Base-by-base conservation (phyloP, 495 filamentous ascomycete genomes). In the Evansstolkia leycettana region DNA sequence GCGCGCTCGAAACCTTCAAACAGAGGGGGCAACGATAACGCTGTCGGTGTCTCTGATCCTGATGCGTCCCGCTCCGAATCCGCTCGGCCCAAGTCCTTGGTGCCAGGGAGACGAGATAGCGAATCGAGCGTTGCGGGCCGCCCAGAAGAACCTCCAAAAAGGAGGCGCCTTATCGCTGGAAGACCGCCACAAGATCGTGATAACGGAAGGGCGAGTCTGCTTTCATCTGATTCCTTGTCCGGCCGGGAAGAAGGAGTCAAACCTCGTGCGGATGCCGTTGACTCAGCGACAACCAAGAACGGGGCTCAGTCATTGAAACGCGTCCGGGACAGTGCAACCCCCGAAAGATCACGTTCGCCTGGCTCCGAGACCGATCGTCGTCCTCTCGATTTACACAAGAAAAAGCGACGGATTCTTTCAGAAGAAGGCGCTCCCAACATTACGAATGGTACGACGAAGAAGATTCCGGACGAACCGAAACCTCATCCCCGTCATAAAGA, bases 311-410 rank as follows among this genome's bases (percentile, higher is more conserved):
- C 44, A 26, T 36, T 73, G 31, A 87, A 85, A 47, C 70, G 82
- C 28, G 69, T 74, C 42, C 72, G 81, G 26, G 62, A 65, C 34
- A 84, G 81, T 46, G 68, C 65, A 10, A 82, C 78, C 3, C 81
- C 82, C 2, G 76, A 81, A 31, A 64, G 74, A 38, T 70, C 64
- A 33, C 67, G 66, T 17, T 63, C 65, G 24, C 57, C 65, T 16
- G 72, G 71, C 24, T 61, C 64, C 38, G 67, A 59, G 17, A 36
- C 49, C n/a, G 58, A 58, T 28, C 50, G 52, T 10, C 39, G 56
- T 12, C 47, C 52, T 23, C 52, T 52, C 13, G 65, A 57, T 17
- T 41, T 43, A 7, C 47, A 52, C 42, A 72, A 55, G 50, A 66
- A 61, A 63, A 80, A 64, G 58, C 47, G 68, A 31, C 60, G 64